Evolutionary conservation across 2,329 filamentous ascomycete species (phyloP), one percentile per base, ranked within the genome.

Genomic region (Zymoseptoria crescenta): DNA sequence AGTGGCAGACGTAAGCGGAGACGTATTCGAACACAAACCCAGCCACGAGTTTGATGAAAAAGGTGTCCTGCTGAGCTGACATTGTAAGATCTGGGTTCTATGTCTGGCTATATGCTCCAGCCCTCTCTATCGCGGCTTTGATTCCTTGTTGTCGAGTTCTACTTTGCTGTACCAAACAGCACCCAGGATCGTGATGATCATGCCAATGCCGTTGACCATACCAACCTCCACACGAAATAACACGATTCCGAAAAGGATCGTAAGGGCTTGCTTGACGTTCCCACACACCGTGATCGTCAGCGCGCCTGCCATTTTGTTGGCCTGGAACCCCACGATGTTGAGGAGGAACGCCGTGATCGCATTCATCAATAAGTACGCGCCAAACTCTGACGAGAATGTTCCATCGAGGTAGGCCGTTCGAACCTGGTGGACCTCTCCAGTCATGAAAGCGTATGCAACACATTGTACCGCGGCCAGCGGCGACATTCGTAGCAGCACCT

Each of bases 111-210:
- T 30, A 4, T 53, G 50, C 13, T 45, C 3, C 13, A 27, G 5
- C 13, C 29, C 3, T 13, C 5, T 1, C 35, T 45, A 52, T 49
- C 49, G 27, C 27, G 45, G 45, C 28, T 30, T 41, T 19, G 55
- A 27, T 20, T 52, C 29, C 28, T 58, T 80, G 67, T 75, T 76
- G 64, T 79, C 76, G 45, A 83, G 72, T 71, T 83, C 81, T 16
- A 82, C 80, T 66, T 80, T 80, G 72, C 80, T 82, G 74, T 84
- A 85, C 70, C 80, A 80, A 10, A 76, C 81, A 8, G 81, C 82
- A 41, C 82, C 82, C 8, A 75, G 64, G 70, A 85, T 76, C 6
- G 82, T 82, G 24, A 84, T 74, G 21, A 73, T 64, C 79, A 83
- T 83, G 50, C 64, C 83, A 13, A 80, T 65, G n/a, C 81, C 81